Evolutionary conservation across 306 rosid species (phyloP).

Genomic region (Chamaecrista fasciculata): DNA sequence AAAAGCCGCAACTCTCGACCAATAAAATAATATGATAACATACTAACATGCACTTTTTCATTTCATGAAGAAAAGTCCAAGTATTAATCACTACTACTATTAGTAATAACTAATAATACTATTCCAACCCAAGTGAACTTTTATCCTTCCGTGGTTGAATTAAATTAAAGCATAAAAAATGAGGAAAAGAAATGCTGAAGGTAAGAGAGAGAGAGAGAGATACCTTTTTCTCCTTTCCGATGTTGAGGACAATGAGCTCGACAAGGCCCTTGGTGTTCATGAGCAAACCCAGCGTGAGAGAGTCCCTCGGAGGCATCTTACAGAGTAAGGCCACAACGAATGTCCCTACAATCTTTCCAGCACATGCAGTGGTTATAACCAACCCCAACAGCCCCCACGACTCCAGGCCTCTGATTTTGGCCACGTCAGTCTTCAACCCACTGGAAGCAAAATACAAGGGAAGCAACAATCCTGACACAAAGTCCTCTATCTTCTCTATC

Average conservation of each 20-base stretch:
- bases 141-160: too few relatives aligned
- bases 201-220: neutral
- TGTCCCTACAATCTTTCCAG: conserved; percentile 79
- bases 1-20: too few relatives aligned
- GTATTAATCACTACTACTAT: too few relatives aligned
- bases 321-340: conserved; percentile 66
- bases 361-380: conserved; percentile 67
- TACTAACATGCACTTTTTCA: too few relatives aligned
- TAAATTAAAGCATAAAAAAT: neutral
- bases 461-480: conserved; percentile 70
- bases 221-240: conserved; percentile 93
- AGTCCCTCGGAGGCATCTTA: conserved; percentile 60
- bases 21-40: too few relatives aligned
- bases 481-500: conserved; percentile 74
- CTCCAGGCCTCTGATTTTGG: conserved; percentile 50
- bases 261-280: conserved; percentile 97
- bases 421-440: conserved; percentile 80
- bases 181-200: too few relatives aligned
- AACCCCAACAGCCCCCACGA: conserved; percentile 75
- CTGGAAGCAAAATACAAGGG: conserved; percentile 87
- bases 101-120: too few relatives aligned
- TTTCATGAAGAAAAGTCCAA: too few relatives aligned
- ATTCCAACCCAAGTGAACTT: too few relatives aligned
- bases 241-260: conserved; percentile 91
- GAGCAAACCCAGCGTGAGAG: conserved; percentile 73